A percentile compares a stretch with the other conserved stretches of the same genome.
These are phyloP conservation scores for Fusarium sp. DNA, from an alignment of 2,329 filamentous ascomycete species.

Conservation along the genomic window DNA sequence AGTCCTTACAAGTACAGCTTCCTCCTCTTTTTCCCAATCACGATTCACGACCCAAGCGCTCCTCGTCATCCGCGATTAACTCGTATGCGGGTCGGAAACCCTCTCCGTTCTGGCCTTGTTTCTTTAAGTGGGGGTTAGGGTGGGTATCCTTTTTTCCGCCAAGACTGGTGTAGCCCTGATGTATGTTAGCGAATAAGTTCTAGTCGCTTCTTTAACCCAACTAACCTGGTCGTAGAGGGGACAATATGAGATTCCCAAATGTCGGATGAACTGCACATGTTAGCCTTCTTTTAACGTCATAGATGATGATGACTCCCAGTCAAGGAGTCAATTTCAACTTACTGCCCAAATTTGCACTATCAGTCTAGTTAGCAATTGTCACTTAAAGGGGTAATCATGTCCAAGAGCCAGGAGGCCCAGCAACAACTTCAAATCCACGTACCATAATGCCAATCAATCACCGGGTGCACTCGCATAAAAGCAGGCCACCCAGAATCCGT, in stretches of 20 bases:
- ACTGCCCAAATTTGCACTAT: conserved; percentile 89
- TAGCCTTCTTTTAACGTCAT: conserved; percentile 9
- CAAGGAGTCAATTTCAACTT: conserved; percentile 53
- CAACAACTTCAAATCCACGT: not conserved
- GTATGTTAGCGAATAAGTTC: no score
- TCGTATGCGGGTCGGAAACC: conserved; percentile 81
- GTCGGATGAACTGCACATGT: conserved; percentile 75
- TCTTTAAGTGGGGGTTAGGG: conserved; percentile 75
- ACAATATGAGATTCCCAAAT: conserved; percentile 86
- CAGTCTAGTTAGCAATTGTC: not conserved
- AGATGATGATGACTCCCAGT: not conserved
- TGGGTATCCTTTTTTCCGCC: conserved; percentile 90
- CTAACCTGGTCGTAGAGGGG: conserved; percentile 76
- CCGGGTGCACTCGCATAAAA: conserved; percentile 93
- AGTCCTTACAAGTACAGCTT: conserved; percentile 30
- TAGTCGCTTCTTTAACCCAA: not conserved
- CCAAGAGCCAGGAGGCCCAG: not conserved
- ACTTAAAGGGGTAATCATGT: not conserved
- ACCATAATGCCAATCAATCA: conserved; percentile 91
- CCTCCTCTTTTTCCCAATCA: conserved; percentile 47
- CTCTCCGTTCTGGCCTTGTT: conserved; percentile 29
- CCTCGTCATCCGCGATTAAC: conserved; percentile 78
- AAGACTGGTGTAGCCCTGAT: conserved; percentile 84
- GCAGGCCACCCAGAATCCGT: conserved; percentile 92
- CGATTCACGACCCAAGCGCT: conserved; percentile 78